Evolutionary conservation across 257 asterid species (phyloP).

Genomic region (Solanum lycopersicoides): DNA sequence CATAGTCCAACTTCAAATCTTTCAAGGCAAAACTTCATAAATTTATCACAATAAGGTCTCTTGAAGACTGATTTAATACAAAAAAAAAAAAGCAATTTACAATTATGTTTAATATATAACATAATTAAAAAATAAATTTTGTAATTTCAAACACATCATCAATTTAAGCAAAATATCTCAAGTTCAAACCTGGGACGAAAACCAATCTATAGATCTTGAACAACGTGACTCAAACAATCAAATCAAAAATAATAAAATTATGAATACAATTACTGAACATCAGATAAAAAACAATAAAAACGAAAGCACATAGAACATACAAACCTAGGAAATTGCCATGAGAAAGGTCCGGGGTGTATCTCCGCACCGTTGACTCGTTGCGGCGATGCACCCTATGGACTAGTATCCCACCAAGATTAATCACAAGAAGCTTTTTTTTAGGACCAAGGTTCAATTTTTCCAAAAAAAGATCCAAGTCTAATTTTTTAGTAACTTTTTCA

Average conservation of each 20-base stretch:
- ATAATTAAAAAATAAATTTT: no score
- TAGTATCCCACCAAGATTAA: constrained; percentile 44
- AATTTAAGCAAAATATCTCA: no score
- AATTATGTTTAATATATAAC: no score
- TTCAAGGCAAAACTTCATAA: neutral
- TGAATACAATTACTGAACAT: no score
- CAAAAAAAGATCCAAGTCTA: constrained; percentile 20
- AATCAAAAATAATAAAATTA: no score
- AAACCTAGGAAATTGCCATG: neutral
- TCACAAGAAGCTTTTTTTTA: constrained; percentile 44
- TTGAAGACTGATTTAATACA: neutral
- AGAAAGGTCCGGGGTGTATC: neutral
- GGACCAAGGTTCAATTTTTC: constrained; percentile 48
- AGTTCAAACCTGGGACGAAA: no score
- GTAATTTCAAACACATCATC: no score
- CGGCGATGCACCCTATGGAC: constrained; percentile 26
- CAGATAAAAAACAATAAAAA: no score
- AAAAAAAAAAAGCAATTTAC: no score
- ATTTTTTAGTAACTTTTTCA: neutral
- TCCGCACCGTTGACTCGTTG: neutral
- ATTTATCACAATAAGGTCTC: neutral
- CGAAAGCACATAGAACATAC: accelerated
- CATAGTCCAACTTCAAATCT: no score
- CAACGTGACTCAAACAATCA: no score
- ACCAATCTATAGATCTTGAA: no score